Evolutionary conservation across 768 basidiomycete species (phyloP), one percentile per base, ranked within the genome.

Genomic region (Lentinula guzmanii): DNA sequence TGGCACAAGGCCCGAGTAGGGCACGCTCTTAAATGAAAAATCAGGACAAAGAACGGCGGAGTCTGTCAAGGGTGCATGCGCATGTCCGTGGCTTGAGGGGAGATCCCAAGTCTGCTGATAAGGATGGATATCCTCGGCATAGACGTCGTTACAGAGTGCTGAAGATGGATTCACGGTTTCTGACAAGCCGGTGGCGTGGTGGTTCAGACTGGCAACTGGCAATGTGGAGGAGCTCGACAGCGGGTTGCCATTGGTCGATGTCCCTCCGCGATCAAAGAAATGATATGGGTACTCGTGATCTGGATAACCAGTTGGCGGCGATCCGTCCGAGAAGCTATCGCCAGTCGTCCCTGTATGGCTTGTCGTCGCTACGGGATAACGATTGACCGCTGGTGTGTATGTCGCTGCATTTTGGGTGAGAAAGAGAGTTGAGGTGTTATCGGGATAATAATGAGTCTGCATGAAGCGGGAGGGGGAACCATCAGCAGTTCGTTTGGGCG

Each of bases 321-420:
- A 82, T 82, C 80, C 79, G 65, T 75, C 75, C 65, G 79, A 81
- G 80, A 81, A 82, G 80, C 74, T 66, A 56, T 52, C 10, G 34
- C 15, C 15, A 53, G 31, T 53, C 33, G 39, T 28, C 35, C 37
- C 41, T 56, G 54, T 56, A 52, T 52, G 41, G 42, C 56, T 43
- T n/a, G 56, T 13, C 18, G 42, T 13, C 39, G 37, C 41, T 45
- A 58, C 45, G 31, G 56, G 42, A 46, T 58, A 58, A 42, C 31
- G 54, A 5, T 54, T 7, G 13, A 18, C 33, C 2, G 21, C 21
- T 16, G 5, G 39, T 13, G 37, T 11, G 15, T 39, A 43, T 37
- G 33, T 41, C 37, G 56, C 24, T 9, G 52, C 16, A 21, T 43
- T 58, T n/a, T 54, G 35, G 13, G 42, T 0, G 43, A 45, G 24